Base-by-base conservation (phyloP, 768 basidiomycete species). In the Leccinum subtestaceum region DNA sequence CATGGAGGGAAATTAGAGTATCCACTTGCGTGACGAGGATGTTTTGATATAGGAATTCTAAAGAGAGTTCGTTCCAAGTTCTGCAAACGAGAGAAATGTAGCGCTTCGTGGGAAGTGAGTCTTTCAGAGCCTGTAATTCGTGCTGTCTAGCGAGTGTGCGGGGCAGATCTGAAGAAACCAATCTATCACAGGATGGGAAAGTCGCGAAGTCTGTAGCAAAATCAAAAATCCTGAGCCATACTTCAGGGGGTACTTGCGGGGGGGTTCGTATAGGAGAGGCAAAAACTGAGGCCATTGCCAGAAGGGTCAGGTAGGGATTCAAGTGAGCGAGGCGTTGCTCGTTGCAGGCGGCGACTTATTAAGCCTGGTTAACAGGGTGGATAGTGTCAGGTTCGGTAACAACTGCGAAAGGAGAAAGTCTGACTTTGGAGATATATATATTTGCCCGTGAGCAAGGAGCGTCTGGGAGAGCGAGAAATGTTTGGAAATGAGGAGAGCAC, bases 181-280 rank as follows among this genome's bases (percentile, higher is more conserved):
- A 43, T 23, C 13, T 38, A 32, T 58, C 61, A 19, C 55, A 65
- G 31, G 59, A 52, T 34, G 70, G 53, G 34, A 62, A 52, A 8
- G 48, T 47, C 12, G 49, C 62, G 5, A 63, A 21, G 36, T 61
- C 53, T 5, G 69, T 62, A 11, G 67, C 67, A 32, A 65, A 56
- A 34, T 34, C 17, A 51, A 72, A 72, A 31, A 72, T 63, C 45
- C 48, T 64, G 17, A 69, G 61, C 71, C 71, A 72, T 43, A 72
- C 55, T 59, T 71, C 71, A 19, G 71, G 69, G 29, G 70, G 70
- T 12, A 72, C 60, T 11, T 17, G 54, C 9, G 54, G 51, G n/a
- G 54, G n/a, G 1, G 38, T 36, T 13, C 40, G 60, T 13, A 27
- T 12, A 2, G 43, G 29, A 52, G 54, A 38, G 21, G 47, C 27